Evolutionary conservation across 805 yeast genomes (phyloP), one percentile per base, ranked within the genome.

Genomic region (Metschnikowia anglica): DNA sequence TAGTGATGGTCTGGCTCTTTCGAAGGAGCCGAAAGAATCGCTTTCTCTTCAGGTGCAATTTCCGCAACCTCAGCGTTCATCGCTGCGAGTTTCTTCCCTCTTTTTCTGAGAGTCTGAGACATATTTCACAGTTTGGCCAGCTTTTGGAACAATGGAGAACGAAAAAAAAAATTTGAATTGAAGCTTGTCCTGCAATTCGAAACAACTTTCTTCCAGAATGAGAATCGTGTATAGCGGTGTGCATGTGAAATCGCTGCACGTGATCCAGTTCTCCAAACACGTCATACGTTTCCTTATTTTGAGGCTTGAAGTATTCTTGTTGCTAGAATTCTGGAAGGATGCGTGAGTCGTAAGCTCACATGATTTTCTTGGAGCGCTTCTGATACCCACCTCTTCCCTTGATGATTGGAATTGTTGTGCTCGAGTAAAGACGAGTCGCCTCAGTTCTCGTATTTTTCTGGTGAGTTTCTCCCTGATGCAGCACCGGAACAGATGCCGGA

Each of bases 301-400:
- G n/a, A n/a, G n/a, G n/a, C n/a, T n/a, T n/a, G n/a, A n/a, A n/a
- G n/a, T n/a, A n/a, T n/a, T n/a, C n/a, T n/a, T n/a, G n/a, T n/a
- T n/a, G n/a, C n/a, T n/a, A n/a, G n/a, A n/a, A n/a, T n/a, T n/a
- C n/a, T n/a, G n/a, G n/a, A n/a, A n/a, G n/a, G n/a, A n/a, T n/a
- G n/a, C n/a, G n/a, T n/a, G n/a, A n/a, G n/a, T n/a, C n/a, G n/a
- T n/a, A n/a, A n/a, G n/a, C 13, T 41, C 27, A 41, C 71, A 66
- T 68, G 36, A 58, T 46, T 46, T 65, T 68, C 50, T 65, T 68
- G 1, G 72, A 56, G 40, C 75, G 49, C 50, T 68, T 70, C 45
- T 70, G 75, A 47, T 66, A 66, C 0, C 75, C 75, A 2, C 75
- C 75, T 46, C 75, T 61, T 10, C 75, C 75, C 44, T 60, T 63